A percentile compares a stretch with the other conserved stretches of the same genome.
Evolutionary conservation across 148 eudicot genomes (phyloP).

Genomic region (Hydrangea macrophylla): DNA sequence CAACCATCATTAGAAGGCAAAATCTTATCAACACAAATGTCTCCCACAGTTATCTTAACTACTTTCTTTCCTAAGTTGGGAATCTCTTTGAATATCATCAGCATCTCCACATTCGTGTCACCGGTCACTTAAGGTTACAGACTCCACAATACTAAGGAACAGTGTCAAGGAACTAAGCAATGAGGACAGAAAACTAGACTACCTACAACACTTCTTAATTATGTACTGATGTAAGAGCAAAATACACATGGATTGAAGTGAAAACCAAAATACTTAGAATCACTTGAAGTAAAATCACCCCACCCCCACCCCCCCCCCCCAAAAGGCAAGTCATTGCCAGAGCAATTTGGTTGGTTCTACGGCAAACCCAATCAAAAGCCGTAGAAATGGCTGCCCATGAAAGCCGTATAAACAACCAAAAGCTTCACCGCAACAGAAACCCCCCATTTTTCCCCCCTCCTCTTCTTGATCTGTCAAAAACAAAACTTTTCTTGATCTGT

Average conservation of each 20-base stretch:
- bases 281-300: neutral
- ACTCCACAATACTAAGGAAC: neutral
- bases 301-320: no score
- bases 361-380: slow-evolving; percentile 19
- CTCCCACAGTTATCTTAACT: neutral
- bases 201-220: no score
- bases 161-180: neutral
- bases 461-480: no score
- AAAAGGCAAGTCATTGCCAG: neutral
- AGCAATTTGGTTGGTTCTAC: slow-evolving; percentile 31
- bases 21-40: neutral
- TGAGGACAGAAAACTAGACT: neutral
- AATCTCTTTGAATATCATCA: neutral
- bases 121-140: neutral
- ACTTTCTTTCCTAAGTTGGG: neutral
- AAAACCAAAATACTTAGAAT: neutral
- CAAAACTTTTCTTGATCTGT: no score
- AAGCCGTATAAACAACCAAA: slow-evolving; percentile 37
- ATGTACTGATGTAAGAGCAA: no score
- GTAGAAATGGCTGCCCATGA: slow-evolving; percentile 5
- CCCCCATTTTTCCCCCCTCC: no score
- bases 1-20: neutral
- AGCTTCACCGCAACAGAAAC: slow-evolving; percentile 9
- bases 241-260: slow-evolving; percentile 1
- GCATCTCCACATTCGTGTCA: neutral